Evolutionary conservation across 257 asterid genomes (phyloP).

Genomic region (Gentiana macrophylla): DNA sequence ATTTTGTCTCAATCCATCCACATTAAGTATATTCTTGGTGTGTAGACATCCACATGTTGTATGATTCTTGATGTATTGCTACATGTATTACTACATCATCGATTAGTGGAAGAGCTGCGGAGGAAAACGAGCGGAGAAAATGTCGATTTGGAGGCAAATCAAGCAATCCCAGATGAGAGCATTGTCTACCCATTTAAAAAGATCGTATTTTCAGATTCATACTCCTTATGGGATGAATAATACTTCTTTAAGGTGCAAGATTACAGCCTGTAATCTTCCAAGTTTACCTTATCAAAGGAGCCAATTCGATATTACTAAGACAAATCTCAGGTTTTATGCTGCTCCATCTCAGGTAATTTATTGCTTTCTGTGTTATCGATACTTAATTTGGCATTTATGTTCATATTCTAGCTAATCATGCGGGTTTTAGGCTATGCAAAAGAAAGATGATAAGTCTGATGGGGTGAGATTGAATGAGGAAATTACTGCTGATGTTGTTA

Average conservation of each 20-base stretch:
- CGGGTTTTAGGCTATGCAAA: conserved; percentile 26
- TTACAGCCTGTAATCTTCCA: conserved; percentile 16
- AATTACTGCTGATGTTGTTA: conserved; percentile 39
- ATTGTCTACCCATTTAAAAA: conserved; percentile 21
- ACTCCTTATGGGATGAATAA: conserved; percentile 18
- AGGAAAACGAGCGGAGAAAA: conserved; percentile 1
- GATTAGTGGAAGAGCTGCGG: background rate
- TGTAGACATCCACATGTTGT: too few relatives aligned
- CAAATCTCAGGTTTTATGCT: conserved; percentile 49
- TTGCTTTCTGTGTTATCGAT: background rate
- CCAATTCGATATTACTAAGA: conserved; percentile 21
- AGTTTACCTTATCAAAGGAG: conserved; percentile 11
- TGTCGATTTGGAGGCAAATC: conserved; percentile 57
- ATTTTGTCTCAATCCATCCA: too few relatives aligned
- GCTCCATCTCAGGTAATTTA: conserved; percentile 50
- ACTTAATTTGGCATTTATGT: background rate
- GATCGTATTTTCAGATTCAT: conserved; percentile 23
- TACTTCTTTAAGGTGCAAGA: conserved; percentile 10
- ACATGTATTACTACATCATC: too few relatives aligned
- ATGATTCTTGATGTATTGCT: too few relatives aligned
- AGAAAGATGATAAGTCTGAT: conserved; percentile 32
- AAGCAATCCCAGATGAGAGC: conserved; percentile 33
- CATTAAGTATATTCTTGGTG: too few relatives aligned
- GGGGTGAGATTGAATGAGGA: conserved; percentile 61
- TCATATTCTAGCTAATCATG: background rate